Evolutionary conservation across 805 yeast species (phyloP).

Genomic region (Schwanniomyces occidentalis): DNA sequence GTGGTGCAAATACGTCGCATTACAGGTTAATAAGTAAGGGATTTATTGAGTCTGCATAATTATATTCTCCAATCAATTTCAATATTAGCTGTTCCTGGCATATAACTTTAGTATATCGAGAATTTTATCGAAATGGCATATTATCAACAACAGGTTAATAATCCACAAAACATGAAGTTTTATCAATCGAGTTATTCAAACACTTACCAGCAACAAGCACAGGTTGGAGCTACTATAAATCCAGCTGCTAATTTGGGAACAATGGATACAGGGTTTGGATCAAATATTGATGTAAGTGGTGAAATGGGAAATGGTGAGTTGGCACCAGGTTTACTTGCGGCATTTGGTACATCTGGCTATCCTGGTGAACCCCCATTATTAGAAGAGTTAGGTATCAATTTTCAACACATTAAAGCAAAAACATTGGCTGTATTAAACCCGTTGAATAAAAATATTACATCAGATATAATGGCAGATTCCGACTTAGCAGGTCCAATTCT

Average conservation of each 20-base stretch:
- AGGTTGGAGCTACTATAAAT: too few species aligned
- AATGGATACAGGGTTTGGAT: conserved; percentile 40
- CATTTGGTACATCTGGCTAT: conserved; percentile 90
- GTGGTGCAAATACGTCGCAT: too few species aligned
- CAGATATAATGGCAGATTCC: conserved; percentile 78
- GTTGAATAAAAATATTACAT: conserved; percentile 55
- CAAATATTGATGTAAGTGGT: conserved; percentile 39
- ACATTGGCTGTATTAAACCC: conserved; percentile 88
- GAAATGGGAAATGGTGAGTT: conserved; percentile 49
- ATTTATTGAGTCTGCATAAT: too few species aligned
- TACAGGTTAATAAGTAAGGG: too few species aligned
- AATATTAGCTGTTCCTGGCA: too few species aligned
- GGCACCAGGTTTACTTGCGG: conserved; percentile 80
- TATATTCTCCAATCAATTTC: too few species aligned
- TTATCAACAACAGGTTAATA: conserved; percentile 34
- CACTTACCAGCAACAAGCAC: conserved; percentile 21
- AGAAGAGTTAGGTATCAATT: conserved; percentile 92
- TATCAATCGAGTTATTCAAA: conserved; percentile 42
- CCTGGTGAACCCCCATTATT: conserved; percentile 92
- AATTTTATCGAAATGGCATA: conserved; percentile 42
- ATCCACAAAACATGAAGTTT: conserved; percentile 41
- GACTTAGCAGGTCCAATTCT: conserved; percentile 95
- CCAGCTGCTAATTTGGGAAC: conserved; percentile 27
- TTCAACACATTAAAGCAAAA: conserved; percentile 79
- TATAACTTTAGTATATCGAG: too few species aligned